Evolutionary conservation across 768 basidiomycete species (phyloP).

Genomic region (Mycena metata): DNA sequence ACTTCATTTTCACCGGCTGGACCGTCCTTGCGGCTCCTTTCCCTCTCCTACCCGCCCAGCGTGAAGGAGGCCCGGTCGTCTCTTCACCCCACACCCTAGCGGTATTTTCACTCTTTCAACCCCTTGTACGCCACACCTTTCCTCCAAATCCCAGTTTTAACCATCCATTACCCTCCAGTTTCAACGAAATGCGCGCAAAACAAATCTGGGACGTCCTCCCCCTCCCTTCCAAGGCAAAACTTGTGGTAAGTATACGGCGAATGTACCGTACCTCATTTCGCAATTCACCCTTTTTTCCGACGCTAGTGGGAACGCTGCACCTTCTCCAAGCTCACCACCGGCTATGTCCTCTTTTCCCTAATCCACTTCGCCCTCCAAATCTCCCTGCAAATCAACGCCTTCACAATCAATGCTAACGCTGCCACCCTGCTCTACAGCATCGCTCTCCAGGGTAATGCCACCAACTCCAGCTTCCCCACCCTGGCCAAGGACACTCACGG

Average conservation of each 20-base stretch:
- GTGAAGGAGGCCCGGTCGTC: slow-evolving; percentile 28
- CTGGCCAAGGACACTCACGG: slow-evolving; percentile 62
- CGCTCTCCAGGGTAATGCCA: slow-evolving; percentile 62
- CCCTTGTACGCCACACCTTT: slow-evolving; percentile 37
- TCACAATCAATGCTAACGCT: slow-evolving; percentile 73
- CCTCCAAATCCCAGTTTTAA: slow-evolving; percentile 16
- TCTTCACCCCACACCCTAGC: slow-evolving; percentile 53
- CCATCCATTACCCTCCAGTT: slow-evolving; percentile 17
- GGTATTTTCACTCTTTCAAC: slow-evolving; percentile 53
- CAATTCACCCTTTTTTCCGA: slow-evolving; percentile 1
- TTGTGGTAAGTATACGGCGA: slow-evolving; percentile 58
- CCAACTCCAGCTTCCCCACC: slow-evolving; percentile 65
- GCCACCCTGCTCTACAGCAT: slow-evolving; percentile 66
- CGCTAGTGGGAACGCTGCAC: slow-evolving; percentile 78
- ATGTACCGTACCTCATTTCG: not conserved
- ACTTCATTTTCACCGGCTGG: slow-evolving; percentile 40
- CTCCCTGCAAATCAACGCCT: slow-evolving; percentile 75
- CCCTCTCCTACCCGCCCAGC: slow-evolving; percentile 8
- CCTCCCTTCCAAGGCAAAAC: slow-evolving; percentile 55
- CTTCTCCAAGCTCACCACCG: slow-evolving; percentile 72
- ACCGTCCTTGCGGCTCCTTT: slow-evolving; percentile 39
- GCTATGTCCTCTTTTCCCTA: slow-evolving; percentile 78
- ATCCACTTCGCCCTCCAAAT: slow-evolving; percentile 78
- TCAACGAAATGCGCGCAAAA: slow-evolving; percentile 55
- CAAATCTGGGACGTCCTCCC: slow-evolving; percentile 54